Percentiles rank a stretch among this genome's conserved stretches.
phyloP scores from a whole-genome alignment of 441 rosid genomes.

The Populus hybrid region DNA sequence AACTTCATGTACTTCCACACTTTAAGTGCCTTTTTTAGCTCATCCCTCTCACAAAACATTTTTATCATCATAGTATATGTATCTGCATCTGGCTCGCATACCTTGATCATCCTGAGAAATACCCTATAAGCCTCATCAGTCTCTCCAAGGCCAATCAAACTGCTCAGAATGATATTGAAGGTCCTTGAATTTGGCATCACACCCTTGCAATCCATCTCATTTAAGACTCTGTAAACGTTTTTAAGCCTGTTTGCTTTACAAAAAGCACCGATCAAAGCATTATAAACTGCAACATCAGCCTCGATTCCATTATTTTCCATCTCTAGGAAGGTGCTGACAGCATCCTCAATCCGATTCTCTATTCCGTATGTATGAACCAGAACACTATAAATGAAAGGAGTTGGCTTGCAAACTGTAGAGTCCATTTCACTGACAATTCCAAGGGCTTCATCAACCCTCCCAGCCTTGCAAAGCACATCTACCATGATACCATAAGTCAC shows the following conservation, averaged over 20 bases:
- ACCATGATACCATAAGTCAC: conserved; percentile 89
- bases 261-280: conserved; percentile 74
- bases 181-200: conserved; percentile 73
- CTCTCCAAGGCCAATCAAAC: conserved; percentile 55
- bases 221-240: conserved; percentile 66
- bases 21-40: conserved; percentile 58
- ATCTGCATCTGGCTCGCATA: conserved; percentile 82
- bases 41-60: conserved; percentile 67
- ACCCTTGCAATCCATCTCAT: conserved; percentile 59
- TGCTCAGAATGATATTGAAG: conserved; percentile 58
- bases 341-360: conserved; percentile 73
- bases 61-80: conserved; percentile 90
- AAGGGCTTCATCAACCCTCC: conserved; percentile 86
- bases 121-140: conserved; percentile 67
- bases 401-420: conserved; percentile 46
- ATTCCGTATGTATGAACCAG: conserved; percentile 74
- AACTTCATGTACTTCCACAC: conserved; percentile 77
- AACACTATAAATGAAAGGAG: conserved; percentile 72
- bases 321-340: conserved; percentile 65
- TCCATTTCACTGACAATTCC: conserved; percentile 64
- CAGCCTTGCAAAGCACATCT: conserved; percentile 77
- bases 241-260: conserved; percentile 64
- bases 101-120: conserved; percentile 67
- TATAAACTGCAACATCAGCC: conserved; percentile 65
- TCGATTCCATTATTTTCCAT: conserved; percentile 71